These are phyloP conservation scores for Hyphodiscus sp. DNA, from an alignment of 2,329 filamentous ascomycete species.

Conservation along the genomic window DNA sequence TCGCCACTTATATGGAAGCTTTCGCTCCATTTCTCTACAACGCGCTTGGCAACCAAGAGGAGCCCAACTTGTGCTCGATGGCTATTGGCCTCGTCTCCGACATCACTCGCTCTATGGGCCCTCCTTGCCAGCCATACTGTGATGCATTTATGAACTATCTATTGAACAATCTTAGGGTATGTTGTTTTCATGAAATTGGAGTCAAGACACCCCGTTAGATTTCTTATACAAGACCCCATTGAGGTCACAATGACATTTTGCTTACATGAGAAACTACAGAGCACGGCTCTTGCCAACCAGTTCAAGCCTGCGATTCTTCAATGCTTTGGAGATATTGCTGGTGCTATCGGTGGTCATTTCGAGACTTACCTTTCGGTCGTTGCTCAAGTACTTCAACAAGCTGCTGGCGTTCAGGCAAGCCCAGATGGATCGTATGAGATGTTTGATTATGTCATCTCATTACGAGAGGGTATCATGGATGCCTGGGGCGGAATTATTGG, in stretches of 20 bases:
- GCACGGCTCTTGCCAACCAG: slow-evolving; percentile 81
- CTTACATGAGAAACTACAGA: slow-evolving; percentile 45
- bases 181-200: slow-evolving; percentile 28
- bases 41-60: slow-evolving; percentile 90
- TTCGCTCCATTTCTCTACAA: slow-evolving; percentile 92
- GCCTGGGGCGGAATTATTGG: slow-evolving; percentile 96
- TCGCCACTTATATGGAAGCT: slow-evolving; percentile 94
- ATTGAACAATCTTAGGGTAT: slow-evolving; percentile 78
- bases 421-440: slow-evolving; percentile 86
- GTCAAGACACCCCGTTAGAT: slow-evolving; percentile 1
- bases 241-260: background rate
- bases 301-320: slow-evolving; percentile 98
- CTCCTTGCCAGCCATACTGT: slow-evolving; percentile 89
- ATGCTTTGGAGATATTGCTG: slow-evolving; percentile 95
- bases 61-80: slow-evolving; percentile 90
- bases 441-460: slow-evolving; percentile 90
- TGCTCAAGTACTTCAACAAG: slow-evolving; percentile 89
- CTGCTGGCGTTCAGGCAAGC: slow-evolving; percentile 71
- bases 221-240: slow-evolving; percentile 1
- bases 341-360: slow-evolving; percentile 85
- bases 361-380: slow-evolving; percentile 91
- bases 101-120: slow-evolving; percentile 84
- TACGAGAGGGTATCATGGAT: slow-evolving; percentile 97
- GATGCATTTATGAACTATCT: slow-evolving; percentile 98
- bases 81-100: slow-evolving; percentile 96